phyloP scores from a whole-genome alignment of 768 basidiomycete genomes.

The Tricholoma sp. region DNA sequence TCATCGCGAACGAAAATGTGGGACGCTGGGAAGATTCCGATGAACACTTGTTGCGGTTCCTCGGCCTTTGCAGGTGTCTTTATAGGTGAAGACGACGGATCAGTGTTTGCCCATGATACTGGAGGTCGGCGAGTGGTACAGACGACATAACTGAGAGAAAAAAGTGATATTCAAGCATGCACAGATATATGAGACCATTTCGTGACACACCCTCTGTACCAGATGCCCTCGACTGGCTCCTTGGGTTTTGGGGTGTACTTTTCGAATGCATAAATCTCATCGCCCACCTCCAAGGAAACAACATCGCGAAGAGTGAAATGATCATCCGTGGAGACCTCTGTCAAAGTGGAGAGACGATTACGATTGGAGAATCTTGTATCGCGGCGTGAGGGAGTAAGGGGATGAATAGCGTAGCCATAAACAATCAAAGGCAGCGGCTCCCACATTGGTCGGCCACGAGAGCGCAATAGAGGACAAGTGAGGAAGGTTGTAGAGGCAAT shows the following conservation, averaged over 20 bases:
- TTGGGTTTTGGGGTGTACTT: conserved; percentile 71
- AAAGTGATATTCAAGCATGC: conserved; percentile 6
- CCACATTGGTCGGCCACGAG: conserved; percentile 32
- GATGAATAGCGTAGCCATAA: conserved; percentile 90
- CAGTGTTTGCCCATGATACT: conserved; percentile 59
- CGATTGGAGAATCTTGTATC: conserved; percentile 60
- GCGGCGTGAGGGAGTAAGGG: conserved; percentile 69
- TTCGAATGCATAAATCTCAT: conserved; percentile 97
- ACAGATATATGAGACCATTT: neutral
- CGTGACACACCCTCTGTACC: conserved; percentile 86
- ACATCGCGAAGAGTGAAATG: conserved; percentile 65
- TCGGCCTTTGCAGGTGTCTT: conserved; percentile 57
- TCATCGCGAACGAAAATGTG: conserved; percentile 86
- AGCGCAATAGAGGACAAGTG: neutral
- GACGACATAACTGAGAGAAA: conserved; percentile 67
- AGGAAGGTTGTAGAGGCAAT: neutral
- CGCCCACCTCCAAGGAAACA: conserved; percentile 87
- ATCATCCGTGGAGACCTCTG: conserved; percentile 60
- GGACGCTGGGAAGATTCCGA: conserved; percentile 90
- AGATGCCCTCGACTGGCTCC: conserved; percentile 67
- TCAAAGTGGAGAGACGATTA: conserved; percentile 56
- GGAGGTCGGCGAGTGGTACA: conserved; percentile 74
- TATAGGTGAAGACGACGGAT: conserved; percentile 42
- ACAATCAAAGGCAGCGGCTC: conserved; percentile 59
- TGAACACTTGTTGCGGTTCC: conserved; percentile 83